Evolutionary conservation across 352 stramenopile genomes (phyloP).

Genomic region (Plasmopara viticola): DNA sequence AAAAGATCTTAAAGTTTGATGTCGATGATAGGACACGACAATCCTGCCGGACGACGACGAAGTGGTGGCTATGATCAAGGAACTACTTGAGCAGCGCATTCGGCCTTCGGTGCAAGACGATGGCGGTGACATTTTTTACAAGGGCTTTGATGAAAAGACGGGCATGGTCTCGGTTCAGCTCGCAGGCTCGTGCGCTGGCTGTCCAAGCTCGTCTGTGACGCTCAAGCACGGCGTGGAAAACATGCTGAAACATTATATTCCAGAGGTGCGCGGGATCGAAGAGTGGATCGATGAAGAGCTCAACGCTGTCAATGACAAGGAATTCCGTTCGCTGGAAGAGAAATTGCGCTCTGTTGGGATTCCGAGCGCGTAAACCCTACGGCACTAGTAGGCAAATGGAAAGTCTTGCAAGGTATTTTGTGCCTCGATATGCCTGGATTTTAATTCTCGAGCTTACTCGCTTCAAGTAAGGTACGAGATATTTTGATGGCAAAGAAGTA

Average conservation of each 20-base stretch:
- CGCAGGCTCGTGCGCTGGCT: constrained; percentile 95
- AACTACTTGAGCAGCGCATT: constrained; percentile 97
- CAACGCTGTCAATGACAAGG: constrained; percentile 68
- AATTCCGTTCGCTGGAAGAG: constrained; percentile 78
- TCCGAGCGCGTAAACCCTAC: constrained; percentile 49
- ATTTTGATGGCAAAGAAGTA: too few species aligned
- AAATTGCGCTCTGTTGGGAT: constrained; percentile 78
- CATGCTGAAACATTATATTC: constrained; percentile 99
- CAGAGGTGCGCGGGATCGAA: constrained; percentile 90
- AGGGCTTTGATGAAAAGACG: constrained; percentile 93
- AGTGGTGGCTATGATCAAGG: constrained; percentile 99
- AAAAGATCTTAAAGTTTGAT: background rate
- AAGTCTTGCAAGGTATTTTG: too few species aligned
- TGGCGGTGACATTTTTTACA: constrained; percentile 99
- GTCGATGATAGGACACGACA: constrained; percentile 62
- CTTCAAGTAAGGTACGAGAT: too few species aligned
- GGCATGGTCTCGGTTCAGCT: constrained; percentile 89
- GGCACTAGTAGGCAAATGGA: too few species aligned
- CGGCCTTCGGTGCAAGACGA: constrained; percentile 98
- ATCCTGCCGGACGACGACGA: constrained; percentile 97
- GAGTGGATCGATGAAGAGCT: constrained; percentile 78
- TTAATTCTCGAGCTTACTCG: too few species aligned
- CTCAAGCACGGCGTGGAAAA: constrained; percentile 99
- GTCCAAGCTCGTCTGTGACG: constrained; percentile 95
- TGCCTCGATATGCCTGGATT: too few species aligned